Percentiles rank a stretch among this genome's conserved stretches.
Evolutionary conservation across 1,139 yeast genomes (phyloP).

Genomic region (Debaryomycetaceae sp.): DNA sequence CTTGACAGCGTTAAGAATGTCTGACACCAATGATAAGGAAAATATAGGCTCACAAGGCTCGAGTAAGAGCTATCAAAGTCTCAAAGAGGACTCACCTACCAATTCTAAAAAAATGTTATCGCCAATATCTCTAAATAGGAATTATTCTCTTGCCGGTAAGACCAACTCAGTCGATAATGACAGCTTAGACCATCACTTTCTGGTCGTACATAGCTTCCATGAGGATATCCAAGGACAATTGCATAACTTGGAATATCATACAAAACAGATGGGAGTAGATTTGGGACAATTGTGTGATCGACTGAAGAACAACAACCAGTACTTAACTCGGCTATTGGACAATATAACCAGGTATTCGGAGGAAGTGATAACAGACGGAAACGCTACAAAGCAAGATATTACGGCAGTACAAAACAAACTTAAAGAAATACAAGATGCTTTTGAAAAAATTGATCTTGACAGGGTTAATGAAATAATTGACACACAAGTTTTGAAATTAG

Average conservation of each 20-base stretch:
- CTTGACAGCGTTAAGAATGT: background rate
- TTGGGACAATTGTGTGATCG: constrained; percentile 37
- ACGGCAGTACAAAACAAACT: constrained; percentile 19
- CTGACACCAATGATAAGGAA: background rate
- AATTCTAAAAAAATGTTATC: constrained; percentile 16
- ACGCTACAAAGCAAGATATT: constrained; percentile 35
- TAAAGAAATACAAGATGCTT: constrained; percentile 7
- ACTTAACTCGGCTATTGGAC: constrained; percentile 33
- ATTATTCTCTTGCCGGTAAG: constrained; percentile 17
- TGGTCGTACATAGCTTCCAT: constrained; percentile 24
- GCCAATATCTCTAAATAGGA: constrained; percentile 28
- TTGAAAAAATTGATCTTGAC: constrained; percentile 1
- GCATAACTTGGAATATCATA: constrained; percentile 27
- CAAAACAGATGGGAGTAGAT: constrained; percentile 36
- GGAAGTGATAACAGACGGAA: constrained; percentile 36
- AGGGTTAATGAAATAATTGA: background rate
- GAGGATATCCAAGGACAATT: constrained; percentile 29
- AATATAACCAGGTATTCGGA: constrained; percentile 32
- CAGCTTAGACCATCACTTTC: constrained; percentile 31
- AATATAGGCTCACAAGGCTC: background rate
- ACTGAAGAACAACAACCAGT: constrained; percentile 41
- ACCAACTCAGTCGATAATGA: constrained; percentile 28
- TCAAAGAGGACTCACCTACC: constrained; percentile 4
- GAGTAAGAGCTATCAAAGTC: background rate
- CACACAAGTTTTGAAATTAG: background rate